Conservation (phyloP, 495 filamentous ascomycete genomes). For the Neurospora terricola region DNA sequence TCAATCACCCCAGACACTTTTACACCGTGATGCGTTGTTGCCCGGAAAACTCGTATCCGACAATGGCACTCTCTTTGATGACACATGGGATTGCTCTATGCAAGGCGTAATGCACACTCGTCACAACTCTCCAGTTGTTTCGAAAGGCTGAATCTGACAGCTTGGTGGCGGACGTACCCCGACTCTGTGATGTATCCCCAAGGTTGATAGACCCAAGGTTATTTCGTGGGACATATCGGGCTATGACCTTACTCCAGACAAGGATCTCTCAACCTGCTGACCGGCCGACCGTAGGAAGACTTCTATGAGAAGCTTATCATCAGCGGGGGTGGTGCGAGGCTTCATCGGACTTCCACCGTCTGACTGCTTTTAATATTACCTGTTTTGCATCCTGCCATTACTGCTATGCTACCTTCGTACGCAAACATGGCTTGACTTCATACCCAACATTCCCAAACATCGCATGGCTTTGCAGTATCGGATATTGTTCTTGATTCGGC, state of each 20-base stretch:
- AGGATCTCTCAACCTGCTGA: not conserved
- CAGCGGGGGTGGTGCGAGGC: not conserved
- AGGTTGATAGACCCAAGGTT: not conserved
- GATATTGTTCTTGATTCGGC: not conserved
- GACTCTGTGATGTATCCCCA: not conserved
- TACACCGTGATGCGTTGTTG: not conserved
- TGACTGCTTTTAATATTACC: not conserved
- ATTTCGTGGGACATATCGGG: not conserved
- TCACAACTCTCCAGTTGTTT: not conserved
- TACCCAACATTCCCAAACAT: not conserved
- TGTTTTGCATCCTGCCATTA: not conserved
- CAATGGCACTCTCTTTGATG: not conserved
- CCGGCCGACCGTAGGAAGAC: not conserved
- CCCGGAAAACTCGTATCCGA: not conserved
- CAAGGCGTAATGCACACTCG: not conserved
- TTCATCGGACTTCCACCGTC: not conserved
- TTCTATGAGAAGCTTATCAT: not conserved
- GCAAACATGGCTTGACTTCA: not conserved
- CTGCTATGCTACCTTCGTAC: not conserved
- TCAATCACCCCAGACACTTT: not conserved
- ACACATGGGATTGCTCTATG: not conserved
- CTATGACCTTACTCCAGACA: not conserved
- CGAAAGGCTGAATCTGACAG: not conserved
- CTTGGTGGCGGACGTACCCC: not conserved
- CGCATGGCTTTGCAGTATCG: not conserved